These are phyloP conservation scores for Herpetospermum pedunculosum DNA, from an alignment of 306 rosid genomes.

Conservation along the genomic window DNA sequence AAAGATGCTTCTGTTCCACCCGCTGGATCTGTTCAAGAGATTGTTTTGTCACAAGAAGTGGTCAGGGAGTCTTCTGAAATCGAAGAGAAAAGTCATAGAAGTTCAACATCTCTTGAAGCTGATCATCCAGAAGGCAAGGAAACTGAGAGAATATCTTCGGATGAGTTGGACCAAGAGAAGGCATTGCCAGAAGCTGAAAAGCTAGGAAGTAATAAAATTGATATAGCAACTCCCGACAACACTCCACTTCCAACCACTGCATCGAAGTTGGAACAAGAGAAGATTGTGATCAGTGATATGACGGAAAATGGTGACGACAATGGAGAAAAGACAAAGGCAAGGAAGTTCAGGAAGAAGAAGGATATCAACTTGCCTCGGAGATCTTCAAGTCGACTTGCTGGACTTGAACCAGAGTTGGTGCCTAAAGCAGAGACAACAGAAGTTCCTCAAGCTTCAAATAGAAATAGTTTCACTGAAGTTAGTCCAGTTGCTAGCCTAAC, in stretches of 20 bases:
- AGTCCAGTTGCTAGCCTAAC: constrained; percentile 21
- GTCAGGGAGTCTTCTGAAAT: constrained; percentile 22
- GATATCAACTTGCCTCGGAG: constrained; percentile 33
- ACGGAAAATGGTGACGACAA: constrained; percentile 8
- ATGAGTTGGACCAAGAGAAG: not conserved
- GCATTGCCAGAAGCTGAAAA: constrained; percentile 15
- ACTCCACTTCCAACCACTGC: constrained; percentile 9
- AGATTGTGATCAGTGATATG: not conserved
- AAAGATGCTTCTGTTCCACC: constrained; percentile 14
- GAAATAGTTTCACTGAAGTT: constrained; percentile 23
- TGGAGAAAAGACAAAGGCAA: constrained; percentile 8
- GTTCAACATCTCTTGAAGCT: constrained; percentile 12
- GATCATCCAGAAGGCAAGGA: constrained; percentile 7
- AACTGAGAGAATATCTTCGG: constrained; percentile 10
- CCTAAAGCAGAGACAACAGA: constrained; percentile 21
- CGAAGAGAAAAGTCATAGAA: constrained; percentile 16
- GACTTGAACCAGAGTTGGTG: constrained; percentile 36
- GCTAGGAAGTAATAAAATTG: not conserved
- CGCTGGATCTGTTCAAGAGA: constrained; percentile 23
- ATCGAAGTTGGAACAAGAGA: not conserved
- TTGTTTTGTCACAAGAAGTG: constrained; percentile 24
- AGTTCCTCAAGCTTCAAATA: constrained; percentile 24
- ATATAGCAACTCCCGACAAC: constrained; percentile 11
- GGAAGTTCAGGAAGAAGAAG: constrained; percentile 27
- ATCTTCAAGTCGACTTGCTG: constrained; percentile 67